These are phyloP conservation scores for Reticulascus tulasneorum DNA, from an alignment of 2,329 filamentous ascomycete species.

Conservation along the genomic window DNA sequence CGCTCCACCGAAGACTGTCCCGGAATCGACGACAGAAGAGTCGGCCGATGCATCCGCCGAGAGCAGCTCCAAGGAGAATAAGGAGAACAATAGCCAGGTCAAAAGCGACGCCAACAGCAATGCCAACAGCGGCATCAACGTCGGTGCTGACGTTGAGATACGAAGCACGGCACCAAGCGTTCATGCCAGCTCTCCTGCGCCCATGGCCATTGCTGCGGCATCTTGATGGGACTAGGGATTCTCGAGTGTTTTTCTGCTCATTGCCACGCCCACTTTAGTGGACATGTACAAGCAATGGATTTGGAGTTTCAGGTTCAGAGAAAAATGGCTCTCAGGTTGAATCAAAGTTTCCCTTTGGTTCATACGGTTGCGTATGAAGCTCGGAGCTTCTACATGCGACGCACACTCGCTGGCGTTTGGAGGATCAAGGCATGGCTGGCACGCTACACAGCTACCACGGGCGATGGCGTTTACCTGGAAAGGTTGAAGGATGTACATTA, in stretches of 20 bases:
- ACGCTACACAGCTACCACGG: constrained; percentile 8
- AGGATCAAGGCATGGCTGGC: constrained; percentile 6
- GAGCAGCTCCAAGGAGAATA: constrained; percentile 61
- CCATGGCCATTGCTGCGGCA: constrained; percentile 42
- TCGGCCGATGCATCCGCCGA: constrained; percentile 43
- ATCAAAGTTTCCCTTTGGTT: neutral
- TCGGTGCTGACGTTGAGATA: constrained; percentile 47
- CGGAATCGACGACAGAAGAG: constrained; percentile 42
- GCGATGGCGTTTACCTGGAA: constrained; percentile 9
- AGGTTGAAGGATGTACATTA: constrained; percentile 10
- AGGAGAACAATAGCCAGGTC: constrained; percentile 51
- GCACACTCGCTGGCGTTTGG: constrained; percentile 10
- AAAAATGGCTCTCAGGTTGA: neutral
- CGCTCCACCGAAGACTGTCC: constrained; percentile 58
- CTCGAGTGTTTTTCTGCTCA: neutral
- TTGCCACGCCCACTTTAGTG: neutral
- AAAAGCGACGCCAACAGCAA: constrained; percentile 45
- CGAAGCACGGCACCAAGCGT: constrained; percentile 45
- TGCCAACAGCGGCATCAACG: constrained; percentile 18
- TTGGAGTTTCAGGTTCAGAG: constrained; percentile 11
- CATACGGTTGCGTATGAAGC: constrained; percentile 1
- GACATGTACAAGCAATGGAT: constrained; percentile 5
- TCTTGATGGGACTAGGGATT: constrained; percentile 19
- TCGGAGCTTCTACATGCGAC: constrained; percentile 1
- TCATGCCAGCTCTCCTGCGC: constrained; percentile 48